These are phyloP conservation scores for Alternaria angustiovoidea DNA, from an alignment of 2,329 filamentous ascomycete genomes.

Conservation along the genomic window DNA sequence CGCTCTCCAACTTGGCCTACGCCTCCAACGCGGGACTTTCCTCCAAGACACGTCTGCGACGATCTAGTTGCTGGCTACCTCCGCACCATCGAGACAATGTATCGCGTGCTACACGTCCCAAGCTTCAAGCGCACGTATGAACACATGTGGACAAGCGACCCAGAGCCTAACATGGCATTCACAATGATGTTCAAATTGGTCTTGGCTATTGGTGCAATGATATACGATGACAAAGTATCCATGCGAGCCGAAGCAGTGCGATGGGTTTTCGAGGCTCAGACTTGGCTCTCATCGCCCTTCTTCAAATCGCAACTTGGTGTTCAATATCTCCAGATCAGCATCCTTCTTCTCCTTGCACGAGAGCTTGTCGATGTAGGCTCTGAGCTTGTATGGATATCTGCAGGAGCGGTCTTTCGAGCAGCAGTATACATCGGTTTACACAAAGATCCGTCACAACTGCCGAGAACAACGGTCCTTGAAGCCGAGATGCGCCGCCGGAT, in stretches of 20 bases:
- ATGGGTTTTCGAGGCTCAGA: slow-evolving; percentile 67
- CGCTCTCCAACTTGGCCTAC: slow-evolving; percentile 61
- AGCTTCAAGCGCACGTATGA: slow-evolving; percentile 61
- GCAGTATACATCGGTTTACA: slow-evolving; percentile 54
- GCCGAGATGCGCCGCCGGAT: slow-evolving; percentile 44
- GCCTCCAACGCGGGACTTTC: slow-evolving; percentile 55
- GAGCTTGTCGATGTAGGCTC: slow-evolving; percentile 47
- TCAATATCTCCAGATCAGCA: slow-evolving; percentile 59
- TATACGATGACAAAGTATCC: slow-evolving; percentile 61
- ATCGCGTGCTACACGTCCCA: slow-evolving; percentile 62
- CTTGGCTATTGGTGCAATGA: slow-evolving; percentile 63
- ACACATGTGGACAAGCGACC: slow-evolving; percentile 55
- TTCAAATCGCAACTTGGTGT: slow-evolving; percentile 63
- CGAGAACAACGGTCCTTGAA: slow-evolving; percentile 28
- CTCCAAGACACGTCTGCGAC: slow-evolving; percentile 57
- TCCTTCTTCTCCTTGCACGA: slow-evolving; percentile 51
- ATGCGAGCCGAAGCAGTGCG: slow-evolving; percentile 59
- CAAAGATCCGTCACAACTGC: slow-evolving; percentile 48
- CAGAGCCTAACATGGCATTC: slow-evolving; percentile 54
- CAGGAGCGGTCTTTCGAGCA: slow-evolving; percentile 49
- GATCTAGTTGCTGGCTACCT: slow-evolving; percentile 61
- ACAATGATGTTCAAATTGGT: slow-evolving; percentile 66
- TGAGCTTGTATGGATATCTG: slow-evolving; percentile 50
- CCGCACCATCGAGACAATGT: slow-evolving; percentile 57
- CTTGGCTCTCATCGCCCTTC: slow-evolving; percentile 62